Evolutionary conservation across 1,284 basidiomycete genomes (phyloP).

Genomic region (Rhodotorula sp.): DNA sequence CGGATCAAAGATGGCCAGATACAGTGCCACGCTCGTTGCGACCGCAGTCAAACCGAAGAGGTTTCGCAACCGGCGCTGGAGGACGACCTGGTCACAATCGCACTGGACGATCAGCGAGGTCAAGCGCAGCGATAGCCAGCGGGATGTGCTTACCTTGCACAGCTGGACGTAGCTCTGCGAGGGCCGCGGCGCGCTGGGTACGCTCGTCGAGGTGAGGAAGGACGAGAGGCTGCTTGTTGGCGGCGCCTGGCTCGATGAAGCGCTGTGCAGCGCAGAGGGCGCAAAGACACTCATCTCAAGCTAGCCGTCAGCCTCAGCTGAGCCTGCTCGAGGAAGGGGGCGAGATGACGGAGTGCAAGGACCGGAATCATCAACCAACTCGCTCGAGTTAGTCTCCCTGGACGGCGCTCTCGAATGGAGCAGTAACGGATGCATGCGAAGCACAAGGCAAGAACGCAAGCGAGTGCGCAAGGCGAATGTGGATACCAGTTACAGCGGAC

Average conservation of each 20-base stretch:
- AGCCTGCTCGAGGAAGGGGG: background rate
- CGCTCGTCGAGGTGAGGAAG: slow-evolving; percentile 4
- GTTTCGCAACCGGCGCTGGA: slow-evolving; percentile 26
- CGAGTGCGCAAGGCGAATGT: too few species aligned
- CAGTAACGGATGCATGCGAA: background rate
- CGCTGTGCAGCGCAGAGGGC: background rate
- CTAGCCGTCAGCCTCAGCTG: background rate
- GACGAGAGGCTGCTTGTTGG: slow-evolving; percentile 12
- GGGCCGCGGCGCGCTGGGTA: background rate
- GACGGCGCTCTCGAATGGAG: too few species aligned
- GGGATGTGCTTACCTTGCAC: slow-evolving; percentile 24
- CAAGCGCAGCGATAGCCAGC: accelerated
- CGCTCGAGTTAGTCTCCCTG: background rate
- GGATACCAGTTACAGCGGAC: too few species aligned
- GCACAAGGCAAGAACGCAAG: too few species aligned
- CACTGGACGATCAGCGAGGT: background rate
- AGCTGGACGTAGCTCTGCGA: slow-evolving; percentile 21
- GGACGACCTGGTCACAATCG: slow-evolving; percentile 21
- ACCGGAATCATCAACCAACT: background rate
- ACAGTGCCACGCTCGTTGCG: slow-evolving; percentile 10
- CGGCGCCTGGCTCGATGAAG: background rate
- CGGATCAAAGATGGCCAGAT: slow-evolving; percentile 25
- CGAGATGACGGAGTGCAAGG: background rate
- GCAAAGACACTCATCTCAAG: slow-evolving; percentile 19
- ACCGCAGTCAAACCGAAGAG: slow-evolving; percentile 19